Evolutionary conservation across 179 eudicot genomes (phyloP).

Genomic region (Vitellaria paradoxa): DNA sequence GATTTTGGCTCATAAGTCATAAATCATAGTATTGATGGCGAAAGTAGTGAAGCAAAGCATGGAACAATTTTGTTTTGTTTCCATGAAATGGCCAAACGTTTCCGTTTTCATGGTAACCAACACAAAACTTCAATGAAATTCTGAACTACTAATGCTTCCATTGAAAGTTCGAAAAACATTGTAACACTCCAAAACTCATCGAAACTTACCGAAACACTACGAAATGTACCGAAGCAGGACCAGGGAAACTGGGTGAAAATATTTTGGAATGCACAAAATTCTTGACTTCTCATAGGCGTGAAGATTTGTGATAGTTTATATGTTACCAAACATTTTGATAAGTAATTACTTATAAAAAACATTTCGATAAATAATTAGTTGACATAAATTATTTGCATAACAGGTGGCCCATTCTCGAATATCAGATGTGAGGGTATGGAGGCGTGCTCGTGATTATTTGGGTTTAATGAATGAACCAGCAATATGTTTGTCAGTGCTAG

Average conservation of each 20-base stretch:
- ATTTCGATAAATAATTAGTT: background rate
- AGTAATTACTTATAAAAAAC: too few species aligned
- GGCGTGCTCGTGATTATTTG: slow-evolving; percentile 90
- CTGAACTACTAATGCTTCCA: too few species aligned
- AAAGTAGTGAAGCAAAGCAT: background rate
- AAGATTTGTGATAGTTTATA: slow-evolving; percentile 2
- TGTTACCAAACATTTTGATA: background rate
- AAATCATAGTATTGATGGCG: background rate
- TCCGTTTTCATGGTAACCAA: background rate
- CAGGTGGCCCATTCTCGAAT: slow-evolving; percentile 94
- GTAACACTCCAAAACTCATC: too few species aligned
- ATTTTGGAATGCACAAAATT: background rate
- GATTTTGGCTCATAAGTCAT: background rate
- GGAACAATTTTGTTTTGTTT: too few species aligned
- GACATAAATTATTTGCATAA: slow-evolving; percentile 13
- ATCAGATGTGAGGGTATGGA: slow-evolving; percentile 83
- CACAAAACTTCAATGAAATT: background rate
- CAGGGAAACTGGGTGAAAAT: background rate
- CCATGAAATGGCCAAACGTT: too few species aligned
- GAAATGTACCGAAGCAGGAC: too few species aligned
- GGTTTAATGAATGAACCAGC: slow-evolving; percentile 96
- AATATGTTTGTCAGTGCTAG: slow-evolving; percentile 79
- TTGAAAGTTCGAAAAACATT: too few species aligned
- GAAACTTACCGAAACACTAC: too few species aligned
- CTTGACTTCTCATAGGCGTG: background rate